A percentile compares a stretch with the other conserved stretches of the same genome.
Evolutionary conservation across 768 basidiomycete genomes (phyloP).

Genomic region (Xerocomus potaroensis): DNA sequence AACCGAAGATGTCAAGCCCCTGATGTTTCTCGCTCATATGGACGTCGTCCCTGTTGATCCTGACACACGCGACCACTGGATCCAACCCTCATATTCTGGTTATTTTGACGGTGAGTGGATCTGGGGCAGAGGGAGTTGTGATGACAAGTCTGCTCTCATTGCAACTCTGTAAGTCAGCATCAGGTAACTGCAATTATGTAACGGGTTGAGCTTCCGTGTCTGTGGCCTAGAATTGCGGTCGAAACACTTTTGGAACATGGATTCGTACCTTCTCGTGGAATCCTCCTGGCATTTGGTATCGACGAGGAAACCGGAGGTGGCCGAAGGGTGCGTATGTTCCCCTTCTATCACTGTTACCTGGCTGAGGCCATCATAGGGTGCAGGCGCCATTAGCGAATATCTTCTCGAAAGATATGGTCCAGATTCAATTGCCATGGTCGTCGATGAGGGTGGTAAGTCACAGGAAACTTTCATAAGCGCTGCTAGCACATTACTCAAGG

Average conservation of each 20-base stretch:
- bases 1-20: slow-evolving; percentile 48
- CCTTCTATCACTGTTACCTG: background rate
- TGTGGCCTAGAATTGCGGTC: slow-evolving; percentile 15
- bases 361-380: slow-evolving; percentile 33
- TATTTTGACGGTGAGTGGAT: slow-evolving; percentile 42
- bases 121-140: slow-evolving; percentile 45
- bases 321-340: slow-evolving; percentile 28
- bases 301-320: slow-evolving; percentile 42
- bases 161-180: slow-evolving; percentile 28
- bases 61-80: slow-evolving; percentile 43
- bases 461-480: background rate
- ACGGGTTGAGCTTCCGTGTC: background rate
- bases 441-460: slow-evolving; percentile 53
- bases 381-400: slow-evolving; percentile 34
- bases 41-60: slow-evolving; percentile 52
- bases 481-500: background rate
- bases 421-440: slow-evolving; percentile 45
- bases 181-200: background rate
- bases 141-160: slow-evolving; percentile 41
- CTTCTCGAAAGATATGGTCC: slow-evolving; percentile 43
- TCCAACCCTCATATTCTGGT: slow-evolving; percentile 47
- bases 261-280: slow-evolving; percentile 27
- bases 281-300: slow-evolving; percentile 37
- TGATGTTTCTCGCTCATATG: slow-evolving; percentile 46
- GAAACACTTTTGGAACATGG: slow-evolving; percentile 26